phyloP scores from a whole-genome alignment of 2,329 filamentous ascomycete genomes.

The Fusarium musae region DNA sequence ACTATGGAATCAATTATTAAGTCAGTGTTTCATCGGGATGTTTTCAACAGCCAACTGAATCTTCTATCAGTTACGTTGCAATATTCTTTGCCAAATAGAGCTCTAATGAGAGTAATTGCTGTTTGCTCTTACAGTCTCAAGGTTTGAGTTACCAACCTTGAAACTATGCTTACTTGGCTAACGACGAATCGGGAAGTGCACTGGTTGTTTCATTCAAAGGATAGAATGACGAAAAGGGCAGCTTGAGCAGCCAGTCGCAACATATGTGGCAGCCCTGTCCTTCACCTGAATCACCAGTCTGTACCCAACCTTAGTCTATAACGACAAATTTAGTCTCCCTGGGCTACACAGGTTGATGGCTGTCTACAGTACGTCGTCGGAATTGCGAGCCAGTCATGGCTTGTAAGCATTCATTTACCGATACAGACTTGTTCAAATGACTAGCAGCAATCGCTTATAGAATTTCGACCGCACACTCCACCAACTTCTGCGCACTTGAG shows the following conservation, averaged over 20 bases:
- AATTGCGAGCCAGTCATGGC: not conserved
- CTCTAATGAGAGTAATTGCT: not conserved
- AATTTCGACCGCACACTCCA: not conserved
- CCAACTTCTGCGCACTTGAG: not conserved
- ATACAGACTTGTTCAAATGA: not conserved
- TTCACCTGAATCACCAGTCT: conserved; percentile 41
- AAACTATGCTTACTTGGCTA: conserved; percentile 27
- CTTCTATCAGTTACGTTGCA: not conserved
- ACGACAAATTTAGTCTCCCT: not conserved
- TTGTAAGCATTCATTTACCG: not conserved
- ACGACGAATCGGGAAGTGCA: not conserved
- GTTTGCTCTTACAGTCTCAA: not conserved
- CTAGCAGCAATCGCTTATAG: not conserved
- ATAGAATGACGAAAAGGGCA: not conserved
- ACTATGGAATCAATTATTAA: not conserved
- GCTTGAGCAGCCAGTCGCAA: conserved; percentile 5
- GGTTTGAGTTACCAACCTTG: conserved; percentile 15
- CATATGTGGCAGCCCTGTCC: not conserved
- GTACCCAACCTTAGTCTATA: not conserved
- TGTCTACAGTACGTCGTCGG: not conserved
- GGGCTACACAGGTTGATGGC: not conserved
- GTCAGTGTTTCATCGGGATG: not conserved
- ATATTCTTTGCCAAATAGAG: not conserved
- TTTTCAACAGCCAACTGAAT: not conserved
- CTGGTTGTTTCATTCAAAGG: not conserved